These are phyloP conservation scores for Marvania coccoides DNA, from an alignment of 139 green algal species.

Conservation along the genomic window DNA sequence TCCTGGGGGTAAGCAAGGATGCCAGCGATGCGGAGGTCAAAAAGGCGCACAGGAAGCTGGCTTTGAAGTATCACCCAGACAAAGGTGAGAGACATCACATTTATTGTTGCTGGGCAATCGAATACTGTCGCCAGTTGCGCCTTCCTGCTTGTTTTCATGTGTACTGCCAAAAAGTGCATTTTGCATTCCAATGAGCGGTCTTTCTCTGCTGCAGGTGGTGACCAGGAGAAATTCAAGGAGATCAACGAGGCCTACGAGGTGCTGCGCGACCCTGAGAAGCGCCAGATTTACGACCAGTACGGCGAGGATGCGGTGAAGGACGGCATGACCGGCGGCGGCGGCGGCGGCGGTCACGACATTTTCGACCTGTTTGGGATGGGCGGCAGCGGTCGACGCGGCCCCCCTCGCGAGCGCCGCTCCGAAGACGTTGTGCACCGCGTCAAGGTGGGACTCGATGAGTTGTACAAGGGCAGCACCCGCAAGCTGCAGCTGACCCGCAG, in stretches of 20 bases:
- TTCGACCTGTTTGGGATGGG: slow-evolving; percentile 88
- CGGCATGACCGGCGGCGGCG: slow-evolving; percentile 68
- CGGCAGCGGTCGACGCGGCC: slow-evolving; percentile 38
- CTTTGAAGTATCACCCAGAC: slow-evolving; percentile 82
- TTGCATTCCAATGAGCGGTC: no score
- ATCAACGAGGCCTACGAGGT: slow-evolving; percentile 97
- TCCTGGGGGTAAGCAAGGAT: slow-evolving; percentile 79
- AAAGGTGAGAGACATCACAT: slow-evolving; percentile 55
- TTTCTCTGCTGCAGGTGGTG: slow-evolving; percentile 68
- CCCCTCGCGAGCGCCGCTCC: slow-evolving; percentile 60
- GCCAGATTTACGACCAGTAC: slow-evolving; percentile 97
- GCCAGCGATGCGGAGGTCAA: slow-evolving; percentile 73
- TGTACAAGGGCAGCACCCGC: slow-evolving; percentile 69
- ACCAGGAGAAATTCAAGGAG: slow-evolving; percentile 97
- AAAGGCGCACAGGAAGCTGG: slow-evolving; percentile 80
- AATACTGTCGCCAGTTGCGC: no score
- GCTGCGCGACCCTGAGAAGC: slow-evolving; percentile 92
- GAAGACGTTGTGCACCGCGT: slow-evolving; percentile 95
- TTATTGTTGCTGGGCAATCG: no score
- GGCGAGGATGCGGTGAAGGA: slow-evolving; percentile 99
- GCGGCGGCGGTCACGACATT: slow-evolving; percentile 88
- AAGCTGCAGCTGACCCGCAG: slow-evolving; percentile 92
- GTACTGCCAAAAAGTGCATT: not conserved
- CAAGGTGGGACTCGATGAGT: slow-evolving; percentile 84
- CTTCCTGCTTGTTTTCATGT: no score